These are phyloP conservation scores for Medakamo hakoo DNA, from an alignment of 139 green algal genomes.

Conservation along the genomic window DNA sequence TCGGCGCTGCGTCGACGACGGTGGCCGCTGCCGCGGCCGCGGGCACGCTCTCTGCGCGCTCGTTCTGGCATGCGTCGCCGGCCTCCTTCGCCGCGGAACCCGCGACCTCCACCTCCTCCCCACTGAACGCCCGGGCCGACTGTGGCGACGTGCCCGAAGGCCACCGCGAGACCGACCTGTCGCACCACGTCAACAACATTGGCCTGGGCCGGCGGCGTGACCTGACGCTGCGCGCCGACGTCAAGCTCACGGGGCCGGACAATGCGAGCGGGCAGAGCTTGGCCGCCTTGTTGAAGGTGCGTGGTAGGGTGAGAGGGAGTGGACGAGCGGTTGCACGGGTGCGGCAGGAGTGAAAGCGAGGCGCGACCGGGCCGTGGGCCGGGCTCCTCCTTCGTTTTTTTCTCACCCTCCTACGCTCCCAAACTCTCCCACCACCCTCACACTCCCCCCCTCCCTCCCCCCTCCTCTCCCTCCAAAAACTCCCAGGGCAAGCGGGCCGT, in stretches of 20 bases:
- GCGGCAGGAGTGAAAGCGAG: background rate
- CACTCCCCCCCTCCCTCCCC: background rate
- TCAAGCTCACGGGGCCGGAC: constrained; percentile 3
- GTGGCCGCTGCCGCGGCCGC: too few relatives aligned
- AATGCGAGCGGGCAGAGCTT: background rate
- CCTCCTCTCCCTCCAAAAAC: too few relatives aligned
- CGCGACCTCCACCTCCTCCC: too few relatives aligned
- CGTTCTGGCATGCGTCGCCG: too few relatives aligned
- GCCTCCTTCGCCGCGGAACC: too few relatives aligned
- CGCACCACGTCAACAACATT: constrained; percentile 8
- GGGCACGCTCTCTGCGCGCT: too few relatives aligned
- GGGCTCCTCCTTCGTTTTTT: too few relatives aligned
- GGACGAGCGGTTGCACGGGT: background rate
- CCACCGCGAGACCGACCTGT: constrained; percentile 14
- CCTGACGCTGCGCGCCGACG: constrained; percentile 12
- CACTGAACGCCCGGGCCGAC: too few relatives aligned
- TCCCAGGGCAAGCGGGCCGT: constrained; percentile 9
- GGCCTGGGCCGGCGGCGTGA: constrained; percentile 13
- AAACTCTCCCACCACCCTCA: background rate
- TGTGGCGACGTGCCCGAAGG: constrained; percentile 13
- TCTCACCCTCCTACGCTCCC: background rate
- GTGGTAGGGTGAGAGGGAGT: background rate
- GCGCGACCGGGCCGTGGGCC: too few relatives aligned
- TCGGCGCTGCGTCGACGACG: too few relatives aligned
- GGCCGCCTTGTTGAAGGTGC: constrained; percentile 9